These are phyloP conservation scores for Penicillium argentinense DNA, from an alignment of 495 filamentous ascomycete genomes.

Conservation along the genomic window DNA sequence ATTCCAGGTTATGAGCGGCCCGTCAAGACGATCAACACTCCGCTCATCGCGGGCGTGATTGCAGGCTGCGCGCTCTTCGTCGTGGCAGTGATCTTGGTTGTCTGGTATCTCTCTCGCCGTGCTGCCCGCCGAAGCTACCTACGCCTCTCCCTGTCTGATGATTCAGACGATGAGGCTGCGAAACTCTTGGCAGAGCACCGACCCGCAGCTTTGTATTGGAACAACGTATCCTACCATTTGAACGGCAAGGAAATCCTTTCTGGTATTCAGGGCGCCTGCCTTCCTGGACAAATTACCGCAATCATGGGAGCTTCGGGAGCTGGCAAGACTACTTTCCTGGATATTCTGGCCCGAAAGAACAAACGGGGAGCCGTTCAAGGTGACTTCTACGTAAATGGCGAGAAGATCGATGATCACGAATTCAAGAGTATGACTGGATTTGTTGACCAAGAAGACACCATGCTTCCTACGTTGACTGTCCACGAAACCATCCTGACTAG, in stretches of 20 bases:
- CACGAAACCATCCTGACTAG: constrained; percentile 97
- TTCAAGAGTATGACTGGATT: constrained; percentile 93
- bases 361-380: constrained; percentile 80
- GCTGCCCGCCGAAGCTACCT: constrained; percentile 63
- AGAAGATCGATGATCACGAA: constrained; percentile 80
- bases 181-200: constrained; percentile 89
- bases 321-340: constrained; percentile 95
- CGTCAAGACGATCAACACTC: constrained; percentile 94
- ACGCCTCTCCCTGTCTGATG: constrained; percentile 74
- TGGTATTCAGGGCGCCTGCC: constrained; percentile 77
- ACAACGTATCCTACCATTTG: constrained; percentile 81
- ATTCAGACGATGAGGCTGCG: constrained; percentile 83
- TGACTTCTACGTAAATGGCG: constrained; percentile 91
- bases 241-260: constrained; percentile 86
- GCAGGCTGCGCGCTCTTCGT: constrained; percentile 84
- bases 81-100: constrained; percentile 73
- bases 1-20: constrained; percentile 87
- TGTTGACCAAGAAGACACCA: constrained; percentile 97
- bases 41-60: constrained; percentile 91
- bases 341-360: constrained; percentile 96
- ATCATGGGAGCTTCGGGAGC: constrained; percentile 99
- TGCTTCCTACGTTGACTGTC: constrained; percentile 94
- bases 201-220: constrained; percentile 83
- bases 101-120: constrained; percentile 88
- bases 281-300: constrained; percentile 87